Base-by-base conservation (phyloP, 257 asterid species). In the Jacaranda mimosifolia region DNA sequence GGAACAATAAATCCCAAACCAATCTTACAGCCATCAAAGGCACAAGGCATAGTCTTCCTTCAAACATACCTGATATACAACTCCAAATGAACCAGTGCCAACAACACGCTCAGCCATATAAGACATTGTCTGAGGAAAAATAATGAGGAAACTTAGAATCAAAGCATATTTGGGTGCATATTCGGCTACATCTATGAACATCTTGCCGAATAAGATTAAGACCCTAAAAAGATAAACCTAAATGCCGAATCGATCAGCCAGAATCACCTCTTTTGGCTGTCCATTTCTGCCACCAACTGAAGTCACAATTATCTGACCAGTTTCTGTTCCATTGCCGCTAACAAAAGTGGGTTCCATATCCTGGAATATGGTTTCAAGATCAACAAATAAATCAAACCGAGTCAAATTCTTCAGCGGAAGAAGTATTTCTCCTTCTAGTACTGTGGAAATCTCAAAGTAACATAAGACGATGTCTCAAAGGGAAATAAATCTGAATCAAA, bases 241-340 rank as follows among this genome's bases (percentile, higher is more conserved):
- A 55, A 51, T 0, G 2, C 32, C 32, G 21, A 40, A 45, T 49
- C 42, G 56, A 42, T 60, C 7, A 21, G 39, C 55, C 32, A 70
- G 49, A 46, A 35, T 83, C 76, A 93, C 99, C 97, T 89, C 90
- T 70, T 96, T 93, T 9, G 92, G 83, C 53, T 89, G 85, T 80
- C 97, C 99, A 84, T 89, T 84, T 58, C 53, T 86, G 43, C 94
- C 94, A 70, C 86, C 96, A 35, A 87, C 11, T 26, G 97, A 83
- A 59, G 98, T 91, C 78, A 89, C 97, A 17, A 89, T 88, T 74
- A 93, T 85, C 89, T 93, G 96, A 64, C 98, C 98, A 39, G 98
- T 74, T 87, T 96, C 99, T 19, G 97, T 87, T 75, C 98, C 97
- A 0, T 84, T 85, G 64, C 93, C 94, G 68, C 89, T 88, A 59